Percentiles rank a stretch among this genome's conserved stretches.
Evolutionary conservation across 805 yeast species (phyloP).

Genomic region (Wickerhamomyces pijperi): DNA sequence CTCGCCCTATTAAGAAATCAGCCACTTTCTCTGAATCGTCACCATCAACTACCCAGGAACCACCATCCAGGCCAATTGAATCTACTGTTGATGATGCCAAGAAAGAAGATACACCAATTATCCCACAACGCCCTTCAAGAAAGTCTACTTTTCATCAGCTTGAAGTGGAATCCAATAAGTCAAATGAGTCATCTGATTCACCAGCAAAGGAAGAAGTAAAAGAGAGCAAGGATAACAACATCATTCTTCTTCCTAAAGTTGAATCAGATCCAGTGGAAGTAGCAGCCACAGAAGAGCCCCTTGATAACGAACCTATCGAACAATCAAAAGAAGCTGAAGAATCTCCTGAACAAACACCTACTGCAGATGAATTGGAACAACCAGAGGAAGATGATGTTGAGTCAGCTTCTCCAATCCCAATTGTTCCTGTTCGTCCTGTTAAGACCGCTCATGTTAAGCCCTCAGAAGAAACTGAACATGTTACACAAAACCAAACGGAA

Average conservation of each 20-base stretch:
- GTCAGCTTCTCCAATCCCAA: conserved; percentile 1
- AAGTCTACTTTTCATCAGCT: background rate
- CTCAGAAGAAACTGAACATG: background rate
- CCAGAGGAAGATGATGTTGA: background rate
- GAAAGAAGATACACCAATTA: conserved; percentile 1
- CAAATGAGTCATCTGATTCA: too few relatives aligned
- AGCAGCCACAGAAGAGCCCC: too few relatives aligned
- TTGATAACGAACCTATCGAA: too few relatives aligned
- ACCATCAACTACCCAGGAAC: background rate
- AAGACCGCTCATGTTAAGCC: background rate
- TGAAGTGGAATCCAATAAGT: too few relatives aligned
- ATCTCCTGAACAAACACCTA: background rate
- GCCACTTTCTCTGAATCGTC: background rate
- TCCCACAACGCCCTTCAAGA: conserved; percentile 7
- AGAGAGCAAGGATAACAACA: too few relatives aligned
- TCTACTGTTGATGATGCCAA: background rate
- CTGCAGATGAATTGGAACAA: background rate
- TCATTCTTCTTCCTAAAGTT: too few relatives aligned
- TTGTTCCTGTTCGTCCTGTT: conserved; percentile 6
- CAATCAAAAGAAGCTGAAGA: background rate
- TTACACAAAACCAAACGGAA: background rate
- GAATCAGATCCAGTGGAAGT: too few relatives aligned
- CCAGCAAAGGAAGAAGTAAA: too few relatives aligned
- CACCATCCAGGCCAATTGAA: conserved; percentile 2
- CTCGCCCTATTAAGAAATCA: conserved; percentile 5